Evolutionary conservation across 805 yeast genomes (phyloP).

Genomic region (Metschnikowia peoriensis): DNA sequence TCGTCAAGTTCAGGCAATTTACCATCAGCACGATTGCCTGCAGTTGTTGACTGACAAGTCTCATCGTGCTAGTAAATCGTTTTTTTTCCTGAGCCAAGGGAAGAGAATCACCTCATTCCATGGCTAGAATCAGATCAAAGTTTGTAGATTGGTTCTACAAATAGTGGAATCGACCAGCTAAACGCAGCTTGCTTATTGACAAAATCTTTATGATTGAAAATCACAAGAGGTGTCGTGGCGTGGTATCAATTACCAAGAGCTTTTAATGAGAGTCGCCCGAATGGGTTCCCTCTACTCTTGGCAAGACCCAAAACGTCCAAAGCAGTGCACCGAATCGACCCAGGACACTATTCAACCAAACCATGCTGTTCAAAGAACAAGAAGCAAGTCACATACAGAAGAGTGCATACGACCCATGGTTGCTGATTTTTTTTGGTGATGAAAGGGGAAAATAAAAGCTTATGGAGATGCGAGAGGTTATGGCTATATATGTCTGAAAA

Average conservation of each 20-base stretch:
- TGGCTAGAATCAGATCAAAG: not conserved
- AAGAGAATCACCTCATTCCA: slow-evolving; percentile 12
- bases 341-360: slow-evolving; percentile 25
- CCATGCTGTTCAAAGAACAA: slow-evolving; percentile 13
- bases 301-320: slow-evolving; percentile 26
- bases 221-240: slow-evolving; percentile 1
- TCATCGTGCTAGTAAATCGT: not conserved
- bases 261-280: slow-evolving; percentile 11
- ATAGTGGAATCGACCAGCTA: slow-evolving; percentile 57
- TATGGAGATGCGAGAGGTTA: not conserved
- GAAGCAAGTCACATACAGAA: slow-evolving; percentile 64
- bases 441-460: slow-evolving; percentile 3
- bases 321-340: slow-evolving; percentile 25
- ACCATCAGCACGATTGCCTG: no score
- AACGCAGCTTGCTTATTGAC: slow-evolving; percentile 6
- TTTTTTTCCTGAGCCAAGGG: not conserved
- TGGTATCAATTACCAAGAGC: slow-evolving; percentile 28
- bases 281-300: slow-evolving; percentile 25
- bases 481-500: slow-evolving; percentile 19
- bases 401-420: slow-evolving; percentile 99
- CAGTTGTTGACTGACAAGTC: no score
- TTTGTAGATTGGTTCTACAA: slow-evolving; percentile 20
- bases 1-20: not conserved
- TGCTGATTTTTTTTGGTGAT: slow-evolving; percentile 41
- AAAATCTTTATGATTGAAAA: not conserved